A percentile compares a stretch with the other conserved stretches of the same genome.
These are phyloP conservation scores for Zygosaccharomyces pseudobailii DNA, from an alignment of 1,139 yeast genomes.

Conservation along the genomic window DNA sequence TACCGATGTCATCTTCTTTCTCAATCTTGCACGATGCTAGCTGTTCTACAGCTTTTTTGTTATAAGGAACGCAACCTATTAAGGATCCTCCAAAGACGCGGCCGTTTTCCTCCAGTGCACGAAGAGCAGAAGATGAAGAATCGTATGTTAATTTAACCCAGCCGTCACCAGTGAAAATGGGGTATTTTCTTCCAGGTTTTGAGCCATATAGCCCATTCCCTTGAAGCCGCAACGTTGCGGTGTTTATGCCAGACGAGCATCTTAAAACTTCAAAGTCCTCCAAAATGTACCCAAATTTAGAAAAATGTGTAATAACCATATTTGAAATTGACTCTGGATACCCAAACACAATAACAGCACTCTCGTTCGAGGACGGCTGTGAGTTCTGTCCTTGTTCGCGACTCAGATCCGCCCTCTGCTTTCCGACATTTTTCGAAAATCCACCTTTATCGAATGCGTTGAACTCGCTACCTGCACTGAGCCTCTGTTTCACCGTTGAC, in stretches of 20 bases:
- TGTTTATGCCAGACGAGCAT: slow-evolving; percentile 29
- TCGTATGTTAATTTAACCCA: slow-evolving; percentile 89
- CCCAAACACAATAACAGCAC: slow-evolving; percentile 82
- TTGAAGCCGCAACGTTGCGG: slow-evolving; percentile 20
- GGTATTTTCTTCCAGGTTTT: slow-evolving; percentile 36
- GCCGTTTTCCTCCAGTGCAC: slow-evolving; percentile 84
- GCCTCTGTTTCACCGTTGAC: slow-evolving; percentile 1
- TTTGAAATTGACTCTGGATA: slow-evolving; percentile 73
- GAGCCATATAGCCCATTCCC: slow-evolving; percentile 4
- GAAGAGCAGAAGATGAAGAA: slow-evolving; percentile 66
- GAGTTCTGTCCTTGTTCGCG: slow-evolving; percentile 22
- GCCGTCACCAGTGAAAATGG: slow-evolving; percentile 79
- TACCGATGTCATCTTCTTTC: slow-evolving; percentile 54
- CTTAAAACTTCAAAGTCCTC: slow-evolving; percentile 59
- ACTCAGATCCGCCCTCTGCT: slow-evolving; percentile 20
- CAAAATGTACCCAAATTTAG: slow-evolving; percentile 72
- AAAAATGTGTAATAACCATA: slow-evolving; percentile 66
- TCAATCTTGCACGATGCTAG: slow-evolving; percentile 53
- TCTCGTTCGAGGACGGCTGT: slow-evolving; percentile 40
- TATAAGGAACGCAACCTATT: slow-evolving; percentile 73
- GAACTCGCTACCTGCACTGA: slow-evolving; percentile 7
- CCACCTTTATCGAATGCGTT: slow-evolving; percentile 42
- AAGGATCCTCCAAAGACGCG: slow-evolving; percentile 62
- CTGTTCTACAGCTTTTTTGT: slow-evolving; percentile 57
- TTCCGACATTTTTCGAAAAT: slow-evolving; percentile 33